Conservation (phyloP, 495 filamentous ascomycete genomes). For the Neurospora sp. region DNA sequence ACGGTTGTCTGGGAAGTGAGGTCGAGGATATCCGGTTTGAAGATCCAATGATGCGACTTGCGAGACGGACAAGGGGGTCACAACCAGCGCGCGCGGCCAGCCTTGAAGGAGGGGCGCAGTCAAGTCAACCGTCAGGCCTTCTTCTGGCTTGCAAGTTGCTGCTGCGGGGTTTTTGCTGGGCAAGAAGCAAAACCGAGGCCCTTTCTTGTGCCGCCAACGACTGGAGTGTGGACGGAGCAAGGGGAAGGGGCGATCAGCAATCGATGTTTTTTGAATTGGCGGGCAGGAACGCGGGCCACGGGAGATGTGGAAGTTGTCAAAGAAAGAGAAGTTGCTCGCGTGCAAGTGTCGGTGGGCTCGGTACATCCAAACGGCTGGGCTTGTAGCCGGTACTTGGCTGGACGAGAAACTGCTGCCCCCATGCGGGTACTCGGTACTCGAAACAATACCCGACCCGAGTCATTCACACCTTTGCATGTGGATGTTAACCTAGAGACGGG, state of each 20-base stretch:
- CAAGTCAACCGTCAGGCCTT: not conserved
- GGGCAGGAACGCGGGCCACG: not conserved
- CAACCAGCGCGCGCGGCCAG: not conserved
- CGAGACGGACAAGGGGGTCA: not conserved
- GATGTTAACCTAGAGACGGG: not conserved
- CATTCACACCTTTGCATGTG: not conserved
- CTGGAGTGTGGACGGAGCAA: not conserved
- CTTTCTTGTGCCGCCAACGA: not conserved
- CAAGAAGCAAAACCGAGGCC: not conserved
- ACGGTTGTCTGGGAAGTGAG: not conserved
- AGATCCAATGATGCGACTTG: not conserved
- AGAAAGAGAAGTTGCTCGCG: not conserved
- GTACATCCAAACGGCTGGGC: not conserved
- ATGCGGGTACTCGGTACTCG: not conserved
- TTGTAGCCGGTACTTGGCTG: not conserved
- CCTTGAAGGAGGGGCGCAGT: not conserved
- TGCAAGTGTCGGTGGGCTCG: not conserved
- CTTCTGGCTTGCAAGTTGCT: not conserved
- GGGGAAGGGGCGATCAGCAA: not conserved
- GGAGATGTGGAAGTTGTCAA: not conserved
- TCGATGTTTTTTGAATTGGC: not conserved
- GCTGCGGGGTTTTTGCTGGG: slow-evolving; percentile 7
- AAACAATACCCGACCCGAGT: not conserved
- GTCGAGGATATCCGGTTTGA: not conserved
- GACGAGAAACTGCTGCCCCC: not conserved